Percentiles rank a stretch among this genome's conserved stretches.
phyloP scores from a whole-genome alignment of 495 filamentous ascomycete species.

The Cercophora sp. region DNA sequence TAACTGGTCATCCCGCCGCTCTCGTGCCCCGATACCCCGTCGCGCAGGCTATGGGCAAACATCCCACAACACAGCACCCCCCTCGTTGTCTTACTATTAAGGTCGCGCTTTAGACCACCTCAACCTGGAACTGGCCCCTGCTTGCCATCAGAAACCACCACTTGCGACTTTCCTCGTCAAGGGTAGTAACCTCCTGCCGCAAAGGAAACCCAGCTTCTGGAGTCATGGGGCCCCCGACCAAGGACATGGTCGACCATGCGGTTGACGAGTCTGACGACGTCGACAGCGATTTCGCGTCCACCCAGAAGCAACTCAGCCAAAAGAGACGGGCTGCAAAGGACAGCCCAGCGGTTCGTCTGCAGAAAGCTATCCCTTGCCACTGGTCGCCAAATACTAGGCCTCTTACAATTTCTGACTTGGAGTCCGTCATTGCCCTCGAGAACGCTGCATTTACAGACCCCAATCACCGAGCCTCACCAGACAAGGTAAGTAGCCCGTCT shows the following conservation, averaged over 20 bases:
- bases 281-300: constrained; percentile 30
- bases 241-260: constrained; percentile 16
- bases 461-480: constrained; percentile 64
- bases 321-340: constrained; percentile 30
- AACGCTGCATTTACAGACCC: constrained; percentile 65
- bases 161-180: not conserved
- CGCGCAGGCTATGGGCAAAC: no score
- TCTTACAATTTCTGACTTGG: constrained; percentile 67
- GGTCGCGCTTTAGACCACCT: no score
- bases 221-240: not conserved
- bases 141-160: not conserved
- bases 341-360: constrained; percentile 19
- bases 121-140: not conserved
- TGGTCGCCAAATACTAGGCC: constrained; percentile 62
- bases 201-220: no score
- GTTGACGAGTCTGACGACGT: constrained; percentile 34
- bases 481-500: constrained; percentile 61
- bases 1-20: no score
- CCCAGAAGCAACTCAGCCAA: constrained; percentile 28
- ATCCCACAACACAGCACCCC: no score
- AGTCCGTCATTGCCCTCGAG: constrained; percentile 73
- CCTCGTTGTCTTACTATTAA: no score
- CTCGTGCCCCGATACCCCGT: no score
- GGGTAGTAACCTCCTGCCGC: no score
- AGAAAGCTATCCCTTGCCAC: constrained; percentile 27